Base-by-base conservation (phyloP, 495 filamentous ascomycete genomes). In the Jackrogersella multiformis region DNA sequence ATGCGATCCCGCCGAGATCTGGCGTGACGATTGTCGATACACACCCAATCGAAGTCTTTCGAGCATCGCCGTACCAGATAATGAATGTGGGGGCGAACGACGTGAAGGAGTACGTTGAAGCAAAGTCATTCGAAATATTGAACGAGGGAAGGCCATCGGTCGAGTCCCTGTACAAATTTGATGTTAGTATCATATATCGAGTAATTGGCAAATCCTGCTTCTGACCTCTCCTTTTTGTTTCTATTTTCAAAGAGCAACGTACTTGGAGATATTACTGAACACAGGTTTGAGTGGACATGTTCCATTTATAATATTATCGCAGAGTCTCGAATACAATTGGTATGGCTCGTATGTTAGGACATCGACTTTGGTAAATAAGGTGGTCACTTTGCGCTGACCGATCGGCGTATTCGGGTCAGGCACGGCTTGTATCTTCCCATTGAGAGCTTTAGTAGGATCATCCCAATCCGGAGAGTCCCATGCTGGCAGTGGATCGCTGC, bases 11-110 rank as follows among this genome's bases (percentile, higher is more conserved):
- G 3, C 79, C 72, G 5, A 99, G 79, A 66, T 91, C 88, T 0
- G 95, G 95, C 0, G 95, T 98, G 44, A 97, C 82, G 54, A 84
- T 85, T 1, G 93, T 84, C 45, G 88, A 88, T 23, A 97, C 82
- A 74, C 95, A 99, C 34, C 88, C 93, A 21, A 97, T 80, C 56
- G 80, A 73, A n/a, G 85, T 86, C 3, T 78, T 84, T 0, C 66
- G 73, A 4, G 66, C 42, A 77, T 95, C 88, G 38, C 94, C 95
- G 34, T 94, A 89, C 56, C 87, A 86, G 49, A 98, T 82, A 26
- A 81, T 72, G 18, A 97, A 82, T 0, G 85, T 90, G 24, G 89
- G 79, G 24, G 85, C 84, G 42, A 97, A 86, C 6, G 93, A 93
- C 5, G 92, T 84, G 71, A 99, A 97, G 36, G 89, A 87, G 68